phyloP scores from a whole-genome alignment of 2,329 filamentous ascomycete species.

The Penicillium sp. region DNA sequence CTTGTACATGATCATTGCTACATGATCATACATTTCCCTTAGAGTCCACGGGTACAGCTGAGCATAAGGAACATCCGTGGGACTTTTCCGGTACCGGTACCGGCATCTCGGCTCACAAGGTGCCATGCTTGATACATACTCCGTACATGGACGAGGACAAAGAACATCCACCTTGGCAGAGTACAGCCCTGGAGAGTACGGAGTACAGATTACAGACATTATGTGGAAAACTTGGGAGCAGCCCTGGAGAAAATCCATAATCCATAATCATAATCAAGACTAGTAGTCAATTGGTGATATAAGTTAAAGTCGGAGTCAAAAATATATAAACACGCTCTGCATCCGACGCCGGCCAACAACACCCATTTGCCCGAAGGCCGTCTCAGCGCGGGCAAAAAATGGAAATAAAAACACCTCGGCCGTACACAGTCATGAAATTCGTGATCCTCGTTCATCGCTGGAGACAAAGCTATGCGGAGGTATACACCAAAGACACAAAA shows the following conservation, averaged over 20 bases:
- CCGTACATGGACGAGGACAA: too few species aligned
- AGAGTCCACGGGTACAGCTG: too few species aligned
- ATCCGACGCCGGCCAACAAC: constrained; percentile 5
- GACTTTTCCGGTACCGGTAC: too few species aligned
- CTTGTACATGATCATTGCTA: too few species aligned
- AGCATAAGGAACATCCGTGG: too few species aligned
- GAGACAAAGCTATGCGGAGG: constrained; percentile 37
- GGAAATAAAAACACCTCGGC: constrained; percentile 28
- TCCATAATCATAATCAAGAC: neutral
- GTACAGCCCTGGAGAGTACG: too few species aligned
- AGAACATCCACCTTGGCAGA: too few species aligned
- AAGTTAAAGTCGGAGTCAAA: neutral
- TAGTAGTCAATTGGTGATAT: neutral
- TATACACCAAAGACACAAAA: constrained; percentile 34
- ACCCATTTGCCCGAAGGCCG: constrained; percentile 17
- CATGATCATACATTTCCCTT: too few species aligned
- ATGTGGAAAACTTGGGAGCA: too few species aligned
- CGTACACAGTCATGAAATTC: constrained; percentile 45
- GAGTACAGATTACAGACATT: too few species aligned
- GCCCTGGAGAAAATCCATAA: neutral
- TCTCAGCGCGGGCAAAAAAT: constrained; percentile 13
- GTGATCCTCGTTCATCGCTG: constrained; percentile 44
- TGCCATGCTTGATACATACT: too few species aligned
- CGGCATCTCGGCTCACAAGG: too few species aligned
- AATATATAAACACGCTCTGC: constrained; percentile 24